phyloP scores from a whole-genome alignment of 768 basidiomycete genomes.

The Austroboletus festivus region DNA sequence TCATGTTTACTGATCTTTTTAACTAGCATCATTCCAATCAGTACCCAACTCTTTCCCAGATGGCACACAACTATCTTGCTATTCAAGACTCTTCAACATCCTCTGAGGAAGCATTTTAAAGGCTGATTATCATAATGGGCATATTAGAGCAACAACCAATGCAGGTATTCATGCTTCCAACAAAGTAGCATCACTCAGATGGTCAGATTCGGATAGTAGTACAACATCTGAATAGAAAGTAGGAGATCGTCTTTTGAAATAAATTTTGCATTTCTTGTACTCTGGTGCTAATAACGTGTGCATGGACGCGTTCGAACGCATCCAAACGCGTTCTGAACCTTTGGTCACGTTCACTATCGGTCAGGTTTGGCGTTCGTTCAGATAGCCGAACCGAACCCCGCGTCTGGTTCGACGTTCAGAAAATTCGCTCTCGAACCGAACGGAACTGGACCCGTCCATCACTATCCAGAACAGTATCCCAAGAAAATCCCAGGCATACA shows the following conservation, averaged over 20 bases:
- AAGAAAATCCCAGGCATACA: no score
- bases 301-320: neutral
- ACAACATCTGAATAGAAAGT: neutral
- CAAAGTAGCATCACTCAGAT: neutral
- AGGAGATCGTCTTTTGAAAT: neutral
- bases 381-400: slow-evolving; percentile 1
- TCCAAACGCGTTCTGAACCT: neutral
- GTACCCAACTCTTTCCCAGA: no score
- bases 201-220: neutral
- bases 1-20: no score
- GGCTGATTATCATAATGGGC: slow-evolving; percentile 26
- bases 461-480: no score
- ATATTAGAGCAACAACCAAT: slow-evolving; percentile 19
- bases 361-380: slow-evolving; percentile 3
- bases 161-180: slow-evolving; percentile 2
- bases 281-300: no score
- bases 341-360: neutral
- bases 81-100: no score
- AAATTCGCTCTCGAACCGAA: neutral
- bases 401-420: slow-evolving; percentile 1
- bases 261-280: neutral
- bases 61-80: no score
- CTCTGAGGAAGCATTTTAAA: slow-evolving; percentile 10
- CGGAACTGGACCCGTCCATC: slow-evolving; percentile 2
- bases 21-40: no score